Evolutionary conservation across 441 rosid species (phyloP).

Genomic region (Daphne laureola): DNA sequence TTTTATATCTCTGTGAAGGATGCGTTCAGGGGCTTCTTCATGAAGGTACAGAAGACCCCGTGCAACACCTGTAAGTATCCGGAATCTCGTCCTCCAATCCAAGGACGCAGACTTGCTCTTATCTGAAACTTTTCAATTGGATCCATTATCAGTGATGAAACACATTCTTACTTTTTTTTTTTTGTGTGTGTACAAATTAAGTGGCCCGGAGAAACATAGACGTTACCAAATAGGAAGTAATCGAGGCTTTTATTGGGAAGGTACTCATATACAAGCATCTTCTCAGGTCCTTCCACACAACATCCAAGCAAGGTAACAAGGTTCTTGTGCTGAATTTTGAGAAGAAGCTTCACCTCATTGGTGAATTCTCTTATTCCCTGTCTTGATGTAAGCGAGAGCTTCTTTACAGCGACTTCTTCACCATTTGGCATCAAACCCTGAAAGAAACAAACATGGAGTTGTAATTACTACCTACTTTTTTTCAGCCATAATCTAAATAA

Average conservation of each 20-base stretch:
- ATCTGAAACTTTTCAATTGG: slow-evolving; percentile 34
- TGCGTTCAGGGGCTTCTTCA: slow-evolving; percentile 86
- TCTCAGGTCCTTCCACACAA: slow-evolving; percentile 71
- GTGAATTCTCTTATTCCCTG: slow-evolving; percentile 76
- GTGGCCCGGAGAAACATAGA: not conserved
- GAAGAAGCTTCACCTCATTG: slow-evolving; percentile 76
- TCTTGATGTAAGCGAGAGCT: slow-evolving; percentile 58
- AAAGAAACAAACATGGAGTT: slow-evolving; percentile 8
- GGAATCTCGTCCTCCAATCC: slow-evolving; percentile 60
- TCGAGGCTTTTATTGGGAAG: slow-evolving; percentile 84
- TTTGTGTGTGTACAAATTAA: too few relatives aligned
- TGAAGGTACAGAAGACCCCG: slow-evolving; percentile 83
- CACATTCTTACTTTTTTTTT: too few relatives aligned
- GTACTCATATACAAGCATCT: slow-evolving; percentile 94
- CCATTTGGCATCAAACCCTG: slow-evolving; percentile 78
- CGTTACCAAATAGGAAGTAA: slow-evolving; percentile 65
- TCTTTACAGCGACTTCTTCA: slow-evolving; percentile 84
- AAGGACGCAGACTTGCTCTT: slow-evolving; percentile 41
- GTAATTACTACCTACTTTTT: not conserved
- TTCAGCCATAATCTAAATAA: too few relatives aligned
- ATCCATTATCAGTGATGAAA: slow-evolving; percentile 11
- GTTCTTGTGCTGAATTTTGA: slow-evolving; percentile 73
- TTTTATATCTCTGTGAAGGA: slow-evolving; percentile 82
- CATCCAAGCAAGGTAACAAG: slow-evolving; percentile 75
- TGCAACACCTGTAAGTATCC: slow-evolving; percentile 58